Conservation (phyloP, 2,329 filamentous ascomycete species). For the Ascochyta pisi region DNA sequence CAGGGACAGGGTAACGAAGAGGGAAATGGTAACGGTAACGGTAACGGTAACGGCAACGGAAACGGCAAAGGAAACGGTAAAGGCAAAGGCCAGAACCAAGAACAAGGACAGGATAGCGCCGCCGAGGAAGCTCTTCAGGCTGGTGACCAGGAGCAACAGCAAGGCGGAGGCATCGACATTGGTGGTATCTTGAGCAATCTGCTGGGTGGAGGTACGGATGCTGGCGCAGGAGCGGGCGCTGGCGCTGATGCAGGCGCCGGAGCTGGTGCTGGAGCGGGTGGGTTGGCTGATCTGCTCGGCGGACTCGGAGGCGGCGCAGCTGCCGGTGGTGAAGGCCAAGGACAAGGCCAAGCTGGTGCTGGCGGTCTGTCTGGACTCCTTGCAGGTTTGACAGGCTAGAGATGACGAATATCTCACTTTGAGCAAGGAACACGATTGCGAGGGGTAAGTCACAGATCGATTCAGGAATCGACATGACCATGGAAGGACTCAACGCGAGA, state of each 20-base stretch:
- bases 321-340: background rate
- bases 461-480: slow-evolving; percentile 13
- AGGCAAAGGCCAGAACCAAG: background rate
- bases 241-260: slow-evolving; percentile 6
- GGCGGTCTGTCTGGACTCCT: background rate
- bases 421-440: background rate
- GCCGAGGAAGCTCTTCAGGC: slow-evolving; percentile 13
- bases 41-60: background rate
- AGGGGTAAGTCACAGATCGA: background rate
- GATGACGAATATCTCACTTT: background rate
- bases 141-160: slow-evolving; percentile 16
- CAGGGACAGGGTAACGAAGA: slow-evolving; percentile 5
- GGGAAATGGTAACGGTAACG: slow-evolving; percentile 6
- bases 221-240: slow-evolving; percentile 8
- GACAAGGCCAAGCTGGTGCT: background rate
- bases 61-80: background rate
- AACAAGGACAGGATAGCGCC: background rate
- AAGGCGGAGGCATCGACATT: slow-evolving; percentile 2
- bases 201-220: slow-evolving; percentile 13
- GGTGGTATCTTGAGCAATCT: slow-evolving; percentile 11
- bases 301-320: background rate
- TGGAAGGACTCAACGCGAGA: background rate
- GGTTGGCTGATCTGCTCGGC: background rate
- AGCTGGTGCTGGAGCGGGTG: slow-evolving; percentile 5
- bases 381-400: background rate